Evolutionary conservation across 169 alveolate genomes (phyloP), one percentile per base, ranked within the genome.

Genomic region (Besnoitia besnoiti): DNA sequence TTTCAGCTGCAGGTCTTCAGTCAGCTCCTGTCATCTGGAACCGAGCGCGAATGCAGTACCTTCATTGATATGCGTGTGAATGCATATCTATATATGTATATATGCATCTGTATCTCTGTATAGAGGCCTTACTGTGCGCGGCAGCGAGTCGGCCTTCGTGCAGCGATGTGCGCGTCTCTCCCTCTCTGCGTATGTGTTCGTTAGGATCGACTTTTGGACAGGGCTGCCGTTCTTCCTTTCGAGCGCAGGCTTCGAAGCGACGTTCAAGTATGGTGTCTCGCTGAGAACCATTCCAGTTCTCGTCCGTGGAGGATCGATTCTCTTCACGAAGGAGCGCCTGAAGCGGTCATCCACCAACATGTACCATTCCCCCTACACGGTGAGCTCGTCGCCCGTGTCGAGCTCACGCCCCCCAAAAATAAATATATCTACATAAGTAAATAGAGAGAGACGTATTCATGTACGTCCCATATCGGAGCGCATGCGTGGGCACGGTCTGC

Each of bases 221-320:
- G 82, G 82, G 10, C 44, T 73, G 39, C 82, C 82, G 39, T 73
- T 73, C 82, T 73, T 73, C 82, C 39, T n/a, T 7, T 21, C 79
- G 5, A 10, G 44, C n/a, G 16, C 46, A 42, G 24, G 21, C 82
- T 39, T 10, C 44, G 82, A 73, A 3, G 7, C 82, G 82, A 21
- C 46, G 39, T 39, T 73, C 44, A 73, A 73, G 87, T 77, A 77
- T 39, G 61, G 87, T 1, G 61, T 77, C 5, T 12, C 61, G 21
- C 5, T 77, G 87, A 10, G 40, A 27, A 77, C 35, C 87, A 77
- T 77, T 27, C 87, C 87, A 0, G 87, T 77, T 33, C 40, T 77
- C 21, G 87, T 77, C 35, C 49, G 87, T 12, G 87, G 87, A 2
- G 87, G 87, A 27, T 8, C 50, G 87, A 77, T 77, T 35, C 87